Percentiles rank a stretch among this genome's conserved stretches.
phyloP scores from a whole-genome alignment of 257 asterid genomes.

The Primulina tabacum region DNA sequence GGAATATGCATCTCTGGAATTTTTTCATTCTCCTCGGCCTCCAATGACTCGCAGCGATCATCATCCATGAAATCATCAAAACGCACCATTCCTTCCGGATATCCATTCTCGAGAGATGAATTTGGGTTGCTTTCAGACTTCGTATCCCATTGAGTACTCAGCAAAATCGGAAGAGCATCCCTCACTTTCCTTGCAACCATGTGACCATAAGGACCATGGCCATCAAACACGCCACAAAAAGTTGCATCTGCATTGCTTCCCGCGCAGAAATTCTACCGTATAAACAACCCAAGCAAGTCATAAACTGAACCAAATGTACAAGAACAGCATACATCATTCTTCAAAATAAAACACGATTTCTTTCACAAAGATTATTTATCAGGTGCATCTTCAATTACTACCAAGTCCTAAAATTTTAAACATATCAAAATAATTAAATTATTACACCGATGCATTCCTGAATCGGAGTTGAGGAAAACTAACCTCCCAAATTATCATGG shows the following conservation, averaged over 20 bases:
- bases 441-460: neutral
- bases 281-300: conserved; percentile 69
- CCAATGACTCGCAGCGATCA: conserved; percentile 61
- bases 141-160: conserved; percentile 65
- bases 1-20: conserved; percentile 74
- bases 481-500: conserved; percentile 99
- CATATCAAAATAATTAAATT: neutral
- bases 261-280: conserved; percentile 63
- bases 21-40: conserved; percentile 60
- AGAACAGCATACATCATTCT: conserved; percentile 33
- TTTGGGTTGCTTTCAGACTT: conserved; percentile 38
- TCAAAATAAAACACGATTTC: conserved; percentile 18
- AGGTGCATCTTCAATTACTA: no score
- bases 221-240: conserved; percentile 94
- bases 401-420: conserved; percentile 2
- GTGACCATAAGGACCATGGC: conserved; percentile 97
- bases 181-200: conserved; percentile 94
- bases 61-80: conserved; percentile 74
- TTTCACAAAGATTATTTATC: conserved; percentile 3
- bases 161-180: conserved; percentile 70
- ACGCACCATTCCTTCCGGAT: conserved; percentile 46
- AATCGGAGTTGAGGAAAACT: conserved; percentile 16
- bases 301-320: conserved; percentile 51
- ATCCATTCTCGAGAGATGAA: conserved; percentile 37
- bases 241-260: conserved; percentile 49